Evolutionary conservation across 139 green algal species (phyloP).

Genomic region (Coccomyxa sp.): DNA sequence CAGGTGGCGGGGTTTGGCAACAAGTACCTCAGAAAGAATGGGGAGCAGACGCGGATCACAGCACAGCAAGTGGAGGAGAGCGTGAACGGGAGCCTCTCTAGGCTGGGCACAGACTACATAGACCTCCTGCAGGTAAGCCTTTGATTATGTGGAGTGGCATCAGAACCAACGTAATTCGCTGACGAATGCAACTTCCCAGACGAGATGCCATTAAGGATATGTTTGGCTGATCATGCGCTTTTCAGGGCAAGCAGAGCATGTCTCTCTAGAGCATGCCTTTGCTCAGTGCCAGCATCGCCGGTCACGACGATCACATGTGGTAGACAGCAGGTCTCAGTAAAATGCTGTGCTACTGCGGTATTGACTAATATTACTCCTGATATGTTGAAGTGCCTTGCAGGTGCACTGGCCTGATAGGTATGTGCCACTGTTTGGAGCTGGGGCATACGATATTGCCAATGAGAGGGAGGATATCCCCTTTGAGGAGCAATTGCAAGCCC

Average conservation of each 20-base stretch:
- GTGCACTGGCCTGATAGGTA: conserved; percentile 72
- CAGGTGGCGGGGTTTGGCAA: conserved; percentile 69
- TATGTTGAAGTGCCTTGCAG: too few species aligned
- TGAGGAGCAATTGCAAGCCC: conserved; percentile 79
- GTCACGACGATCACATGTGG: too few species aligned
- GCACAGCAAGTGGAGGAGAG: conserved; percentile 62
- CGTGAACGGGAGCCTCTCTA: conserved; percentile 61
- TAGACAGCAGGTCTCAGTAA: too few species aligned
- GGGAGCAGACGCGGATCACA: conserved; percentile 41
- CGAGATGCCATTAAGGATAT: neutral
- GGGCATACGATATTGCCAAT: conserved; percentile 55
- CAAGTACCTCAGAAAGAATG: conserved; percentile 49
- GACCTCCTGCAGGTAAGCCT: conserved; percentile 87
- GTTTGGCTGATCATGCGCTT: neutral
- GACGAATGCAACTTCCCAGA: neutral
- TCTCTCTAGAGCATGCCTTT: neutral
- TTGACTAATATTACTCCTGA: too few species aligned
- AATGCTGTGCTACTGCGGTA: too few species aligned
- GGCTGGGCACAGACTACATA: conserved; percentile 78
- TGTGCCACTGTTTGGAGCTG: conserved; percentile 82
- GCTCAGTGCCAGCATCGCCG: too few species aligned
- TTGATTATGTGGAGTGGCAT: too few species aligned
- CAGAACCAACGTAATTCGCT: too few species aligned
- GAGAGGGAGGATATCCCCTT: conserved; percentile 68
- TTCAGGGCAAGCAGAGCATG: neutral